A percentile compares a stretch with the other conserved stretches of the same genome.
phyloP scores from a whole-genome alignment of 495 filamentous ascomycete species.

The Lasiosphaeria miniovina region DNA sequence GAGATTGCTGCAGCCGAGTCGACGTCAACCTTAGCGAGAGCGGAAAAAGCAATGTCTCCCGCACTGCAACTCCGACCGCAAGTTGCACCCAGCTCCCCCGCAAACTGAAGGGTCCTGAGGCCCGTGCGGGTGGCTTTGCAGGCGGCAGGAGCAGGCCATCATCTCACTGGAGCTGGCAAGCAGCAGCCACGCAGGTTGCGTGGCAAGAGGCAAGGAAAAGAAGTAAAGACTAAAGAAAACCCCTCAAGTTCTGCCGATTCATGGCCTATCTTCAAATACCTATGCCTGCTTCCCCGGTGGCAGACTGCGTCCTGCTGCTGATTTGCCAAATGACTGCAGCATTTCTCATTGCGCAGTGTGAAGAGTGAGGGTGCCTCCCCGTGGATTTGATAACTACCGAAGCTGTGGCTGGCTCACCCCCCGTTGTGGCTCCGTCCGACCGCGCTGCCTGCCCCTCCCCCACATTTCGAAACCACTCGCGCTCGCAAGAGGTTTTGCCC shows the following conservation, averaged over 20 bases:
- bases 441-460: slow-evolving; percentile 16
- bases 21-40: slow-evolving; percentile 14
- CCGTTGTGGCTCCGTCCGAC: not conserved
- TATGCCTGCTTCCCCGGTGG: too few relatives aligned
- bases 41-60: slow-evolving; percentile 15
- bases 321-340: too few relatives aligned
- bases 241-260: too few relatives aligned
- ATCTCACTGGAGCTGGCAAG: not conserved
- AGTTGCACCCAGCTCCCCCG: slow-evolving; percentile 9
- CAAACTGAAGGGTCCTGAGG: slow-evolving; percentile 14
- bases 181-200: not conserved
- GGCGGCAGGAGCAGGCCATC: not conserved
- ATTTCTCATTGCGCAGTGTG: too few relatives aligned
- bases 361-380: too few relatives aligned
- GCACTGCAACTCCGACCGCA: not conserved
- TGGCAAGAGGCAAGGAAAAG: not conserved
- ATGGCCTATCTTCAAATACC: too few relatives aligned
- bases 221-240: too few relatives aligned
- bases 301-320: too few relatives aligned
- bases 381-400: too few relatives aligned
- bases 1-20: slow-evolving; percentile 15
- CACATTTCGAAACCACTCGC: slow-evolving; percentile 16
- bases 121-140: slow-evolving; percentile 1
- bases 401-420: too few relatives aligned
- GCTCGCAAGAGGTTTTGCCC: slow-evolving; percentile 1